Evolutionary conservation across 2,329 filamentous ascomycete genomes (phyloP).

Genomic region (Graphiopsis chlorocephala): DNA sequence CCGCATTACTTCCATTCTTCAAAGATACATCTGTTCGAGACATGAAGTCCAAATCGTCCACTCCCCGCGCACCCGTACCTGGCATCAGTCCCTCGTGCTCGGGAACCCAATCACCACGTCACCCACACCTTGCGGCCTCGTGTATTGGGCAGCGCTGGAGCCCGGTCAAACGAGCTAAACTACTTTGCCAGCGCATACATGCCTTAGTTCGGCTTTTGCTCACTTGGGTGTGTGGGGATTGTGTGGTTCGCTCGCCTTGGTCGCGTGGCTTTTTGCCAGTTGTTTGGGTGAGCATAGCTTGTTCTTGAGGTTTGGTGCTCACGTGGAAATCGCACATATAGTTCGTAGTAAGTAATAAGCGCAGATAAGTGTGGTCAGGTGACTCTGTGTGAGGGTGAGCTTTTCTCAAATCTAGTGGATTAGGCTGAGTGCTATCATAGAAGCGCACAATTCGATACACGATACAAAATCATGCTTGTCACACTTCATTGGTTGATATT

Average conservation of each 20-base stretch:
- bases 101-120: conserved; percentile 16
- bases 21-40: conserved; percentile 3
- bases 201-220: conserved; percentile 1
- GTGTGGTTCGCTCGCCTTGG: not conserved
- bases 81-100: conserved; percentile 3
- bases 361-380: not conserved
- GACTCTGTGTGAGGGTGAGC: not conserved
- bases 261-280: conserved; percentile 4
- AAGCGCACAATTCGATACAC: not conserved
- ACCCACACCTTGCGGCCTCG: conserved; percentile 6
- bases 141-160: conserved; percentile 15
- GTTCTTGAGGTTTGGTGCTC: not conserved
- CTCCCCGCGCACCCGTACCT: conserved; percentile 12
- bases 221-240: not conserved
- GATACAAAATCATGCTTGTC: not conserved
- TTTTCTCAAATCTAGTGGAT: no score
- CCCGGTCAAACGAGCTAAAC: not conserved
- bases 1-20: not conserved
- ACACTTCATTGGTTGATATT: not conserved
- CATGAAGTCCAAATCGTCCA: conserved; percentile 14
- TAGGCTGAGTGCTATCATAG: no score
- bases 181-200: conserved; percentile 12
- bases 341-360: not conserved
- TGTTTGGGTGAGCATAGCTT: not conserved
- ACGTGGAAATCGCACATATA: not conserved